Base-by-base conservation (phyloP, 2,329 filamentous ascomycete genomes). In the Exophiala xenobiotica region DNA sequence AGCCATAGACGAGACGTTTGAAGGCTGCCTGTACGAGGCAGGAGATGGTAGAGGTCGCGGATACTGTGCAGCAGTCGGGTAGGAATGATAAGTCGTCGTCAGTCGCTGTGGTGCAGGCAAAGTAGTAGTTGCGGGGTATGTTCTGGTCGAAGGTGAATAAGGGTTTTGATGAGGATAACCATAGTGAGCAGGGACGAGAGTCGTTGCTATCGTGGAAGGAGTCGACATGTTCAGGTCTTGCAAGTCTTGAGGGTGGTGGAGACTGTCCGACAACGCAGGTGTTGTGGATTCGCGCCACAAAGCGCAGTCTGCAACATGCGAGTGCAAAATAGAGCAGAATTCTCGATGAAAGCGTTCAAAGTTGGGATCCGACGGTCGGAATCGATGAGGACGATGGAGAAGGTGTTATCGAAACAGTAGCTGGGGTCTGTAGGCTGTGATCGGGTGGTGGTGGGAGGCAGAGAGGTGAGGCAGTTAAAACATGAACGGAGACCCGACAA, bases 171-270 rank as follows among this genome's bases (percentile, higher is more conserved):
- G 76, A 58, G 82, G 78, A 65, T 85, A 85, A 61, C 72, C 76
- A 74, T 84, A 83, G 70, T 85, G 83, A 64, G 80, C 81, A 67
- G 84, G 83, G 66, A 88, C 77, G 61, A 84, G 86, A 65, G 84
- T 84, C 69, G 85, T 87, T 64, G 85, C 85, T 65, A 85, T 87
- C 57, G 38, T 40, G n/a, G 87, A 89, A 62, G 88, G 87, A 63
- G 87, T 90, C 77, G 88, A 91, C 88, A 92, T 91, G 69, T 45
- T 57, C 19, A 22, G 38, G 54, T 53, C 42, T 44, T 35, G 31
- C 39, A 50, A 26, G 45, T 16, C 24, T 39, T 46, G 47, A 29
- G 45, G 46, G 45, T 51, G 54, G 48, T 51, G 54, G 48, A 53
- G 53, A 45, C 38, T 40, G 46, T 46, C 49, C 49, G 43, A 55